Base-by-base conservation (phyloP, 108 stramenopile species). In the Cyclotella cryptica region DNA sequence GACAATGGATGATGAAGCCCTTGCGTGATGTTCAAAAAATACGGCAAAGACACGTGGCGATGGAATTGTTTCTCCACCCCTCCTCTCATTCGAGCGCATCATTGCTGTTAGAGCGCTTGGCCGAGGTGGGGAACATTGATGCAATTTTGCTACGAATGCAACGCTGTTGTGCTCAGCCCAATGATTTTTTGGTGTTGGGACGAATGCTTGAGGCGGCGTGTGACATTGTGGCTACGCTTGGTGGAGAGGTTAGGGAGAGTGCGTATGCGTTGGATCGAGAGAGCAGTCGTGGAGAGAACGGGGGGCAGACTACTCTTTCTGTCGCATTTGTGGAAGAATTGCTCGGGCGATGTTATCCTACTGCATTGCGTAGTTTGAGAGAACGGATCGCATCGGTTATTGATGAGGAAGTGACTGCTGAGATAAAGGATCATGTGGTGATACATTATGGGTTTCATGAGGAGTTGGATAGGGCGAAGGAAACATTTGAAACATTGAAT, bases 1-100 rank as follows among this genome's bases (percentile, higher is more conserved):
- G 89, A n/a, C 91, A 97, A 57, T 95, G 93, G 95, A 97, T 97
- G 96, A 70, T 89, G 18, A 84, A 91, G 66, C 97, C 97, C 18
- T 69, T 98, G 26, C 71, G 87, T 27, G 83, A 90, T 42, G 60
- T 71, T 6, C 65, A 61, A 1, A 68, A 45, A 42, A 96, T 96
- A n/a, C 71, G 29, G 0, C 62, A 88, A 66, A 76, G 92, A 11
- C 94, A 97, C 59, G 84, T 95, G 59, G 91, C 87, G 14, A 92
- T 96, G n/a, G 95, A 96, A 60, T 60, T 98, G 30, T 92, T 98
- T 70, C 46, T 96, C 14, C 86, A 85, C 44, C 66, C 83, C 11
- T 78, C 83, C 18, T 70, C 81, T 44, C 84, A 86, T 49, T 80
- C 84, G 10, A 51, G 82, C 9, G 83, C 75, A 15, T 78, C 85